These are phyloP conservation scores for Kluyveromyces wickerhamii DNA, from an alignment of 805 yeast genomes.

Conservation along the genomic window DNA sequence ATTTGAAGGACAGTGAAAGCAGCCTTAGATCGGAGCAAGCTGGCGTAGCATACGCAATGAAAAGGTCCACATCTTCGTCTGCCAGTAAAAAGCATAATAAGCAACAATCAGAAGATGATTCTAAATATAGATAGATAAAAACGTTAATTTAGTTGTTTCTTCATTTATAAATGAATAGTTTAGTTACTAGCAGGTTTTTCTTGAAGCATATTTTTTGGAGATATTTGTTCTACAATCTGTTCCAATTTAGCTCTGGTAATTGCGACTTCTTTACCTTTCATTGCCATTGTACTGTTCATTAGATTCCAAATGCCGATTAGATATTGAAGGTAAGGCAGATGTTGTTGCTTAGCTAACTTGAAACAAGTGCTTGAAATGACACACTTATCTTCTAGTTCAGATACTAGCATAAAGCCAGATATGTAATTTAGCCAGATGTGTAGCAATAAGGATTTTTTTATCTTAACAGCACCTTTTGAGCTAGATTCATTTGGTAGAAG, in stretches of 20 bases:
- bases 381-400: conserved; percentile 21
- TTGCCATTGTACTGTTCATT: conserved; percentile 25
- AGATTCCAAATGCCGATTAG: conserved; percentile 28
- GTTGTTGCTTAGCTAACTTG: conserved; percentile 20
- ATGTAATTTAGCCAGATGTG: conserved; percentile 23
- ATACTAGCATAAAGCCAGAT: conserved; percentile 25
- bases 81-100: too few relatives aligned
- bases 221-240: conserved; percentile 12
- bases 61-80: conserved; percentile 20
- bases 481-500: conserved; percentile 7
- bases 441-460: conserved; percentile 23
- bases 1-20: conserved; percentile 39
- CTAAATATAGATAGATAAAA: too few relatives aligned
- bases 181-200: too few relatives aligned
- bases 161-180: too few relatives aligned
- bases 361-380: conserved; percentile 23
- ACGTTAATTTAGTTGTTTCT: too few relatives aligned
- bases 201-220: too few relatives aligned
- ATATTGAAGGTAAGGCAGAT: conserved; percentile 18
- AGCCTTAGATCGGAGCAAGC: conserved; percentile 33
- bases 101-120: too few relatives aligned
- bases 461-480: conserved; percentile 3
- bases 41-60: conserved; percentile 23
- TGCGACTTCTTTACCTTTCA: conserved; percentile 25
- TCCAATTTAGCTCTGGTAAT: conserved; percentile 22